Evolutionary conservation across 139 green algal species (phyloP).

Genomic region (Chlorella sp.): DNA sequence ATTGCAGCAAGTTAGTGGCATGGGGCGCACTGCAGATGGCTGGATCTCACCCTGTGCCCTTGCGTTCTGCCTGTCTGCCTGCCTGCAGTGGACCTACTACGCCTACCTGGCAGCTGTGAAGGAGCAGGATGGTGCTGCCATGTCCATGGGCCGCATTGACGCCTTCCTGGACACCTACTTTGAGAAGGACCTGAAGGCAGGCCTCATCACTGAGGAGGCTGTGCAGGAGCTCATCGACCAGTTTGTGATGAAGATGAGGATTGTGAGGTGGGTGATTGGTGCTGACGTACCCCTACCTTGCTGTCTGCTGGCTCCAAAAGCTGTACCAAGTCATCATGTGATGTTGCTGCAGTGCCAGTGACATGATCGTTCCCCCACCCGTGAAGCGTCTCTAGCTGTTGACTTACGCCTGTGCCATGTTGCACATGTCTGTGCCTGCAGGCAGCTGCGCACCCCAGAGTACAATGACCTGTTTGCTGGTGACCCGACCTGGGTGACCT

Average conservation of each 20-base stretch:
- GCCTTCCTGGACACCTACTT: constrained; percentile 75
- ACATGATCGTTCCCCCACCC: too few relatives aligned
- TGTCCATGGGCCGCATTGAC: constrained; percentile 70
- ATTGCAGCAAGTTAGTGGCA: too few relatives aligned
- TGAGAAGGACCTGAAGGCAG: constrained; percentile 40
- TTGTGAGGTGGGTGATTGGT: background rate
- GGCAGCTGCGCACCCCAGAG: constrained; percentile 68
- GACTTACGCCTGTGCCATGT: too few relatives aligned
- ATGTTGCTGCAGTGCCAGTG: too few relatives aligned
- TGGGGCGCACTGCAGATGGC: too few relatives aligned
- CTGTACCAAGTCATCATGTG: too few relatives aligned
- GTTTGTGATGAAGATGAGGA: constrained; percentile 53
- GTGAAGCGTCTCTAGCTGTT: too few relatives aligned
- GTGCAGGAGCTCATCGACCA: constrained; percentile 47
- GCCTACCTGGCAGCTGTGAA: constrained; percentile 70
- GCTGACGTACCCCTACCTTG: too few relatives aligned
- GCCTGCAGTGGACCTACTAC: constrained; percentile 54
- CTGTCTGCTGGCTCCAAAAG: too few relatives aligned
- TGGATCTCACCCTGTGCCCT: too few relatives aligned
- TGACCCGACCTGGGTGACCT: constrained; percentile 73
- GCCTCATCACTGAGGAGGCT: constrained; percentile 41
- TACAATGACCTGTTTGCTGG: constrained; percentile 76
- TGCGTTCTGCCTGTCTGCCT: too few relatives aligned
- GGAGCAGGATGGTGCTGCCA: constrained; percentile 73
- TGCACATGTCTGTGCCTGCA: too few relatives aligned